Evolutionary conservation across 2,329 filamentous ascomycete genomes (phyloP).

Genomic region (Trichoderma citrinoviride): DNA sequence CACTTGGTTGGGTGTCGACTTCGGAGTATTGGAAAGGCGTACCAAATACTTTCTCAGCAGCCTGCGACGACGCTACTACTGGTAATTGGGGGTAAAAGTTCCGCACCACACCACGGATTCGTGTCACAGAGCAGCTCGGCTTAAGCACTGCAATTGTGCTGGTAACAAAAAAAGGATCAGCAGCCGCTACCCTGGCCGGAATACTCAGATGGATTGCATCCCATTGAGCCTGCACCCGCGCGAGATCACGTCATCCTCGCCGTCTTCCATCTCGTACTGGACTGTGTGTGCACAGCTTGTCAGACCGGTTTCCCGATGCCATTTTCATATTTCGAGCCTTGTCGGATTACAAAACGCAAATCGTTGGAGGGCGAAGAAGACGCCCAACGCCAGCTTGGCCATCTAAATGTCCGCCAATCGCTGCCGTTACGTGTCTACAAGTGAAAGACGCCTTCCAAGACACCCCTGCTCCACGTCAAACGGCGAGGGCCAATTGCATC

Average conservation of each 20-base stretch:
- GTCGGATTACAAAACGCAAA: not conserved
- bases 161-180: not conserved
- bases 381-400: not conserved
- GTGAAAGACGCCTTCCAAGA: conserved; percentile 7
- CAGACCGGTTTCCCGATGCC: not conserved
- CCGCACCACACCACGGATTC: not conserved
- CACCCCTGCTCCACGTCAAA: conserved; percentile 10
- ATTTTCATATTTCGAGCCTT: not conserved
- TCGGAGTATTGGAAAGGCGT: conserved; percentile 13
- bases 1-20: not conserved
- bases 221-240: not conserved
- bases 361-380: not conserved
- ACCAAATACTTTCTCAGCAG: not conserved
- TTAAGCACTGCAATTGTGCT: not conserved
- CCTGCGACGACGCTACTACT: conserved; percentile 7
- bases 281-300: not conserved
- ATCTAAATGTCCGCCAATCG: conserved; percentile 1
- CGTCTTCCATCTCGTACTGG: conserved; percentile 1
- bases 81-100: conserved; percentile 12
- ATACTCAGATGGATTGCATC: not conserved
- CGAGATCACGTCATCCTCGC: conserved; percentile 15
- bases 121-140: not conserved
- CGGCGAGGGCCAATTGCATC: conserved; percentile 14
- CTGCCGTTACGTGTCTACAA: conserved; percentile 4
- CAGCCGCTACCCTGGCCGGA: not conserved